These are phyloP conservation scores for Tolypocladium paradoxum DNA, from an alignment of 2,329 filamentous ascomycete species.

Conservation along the genomic window DNA sequence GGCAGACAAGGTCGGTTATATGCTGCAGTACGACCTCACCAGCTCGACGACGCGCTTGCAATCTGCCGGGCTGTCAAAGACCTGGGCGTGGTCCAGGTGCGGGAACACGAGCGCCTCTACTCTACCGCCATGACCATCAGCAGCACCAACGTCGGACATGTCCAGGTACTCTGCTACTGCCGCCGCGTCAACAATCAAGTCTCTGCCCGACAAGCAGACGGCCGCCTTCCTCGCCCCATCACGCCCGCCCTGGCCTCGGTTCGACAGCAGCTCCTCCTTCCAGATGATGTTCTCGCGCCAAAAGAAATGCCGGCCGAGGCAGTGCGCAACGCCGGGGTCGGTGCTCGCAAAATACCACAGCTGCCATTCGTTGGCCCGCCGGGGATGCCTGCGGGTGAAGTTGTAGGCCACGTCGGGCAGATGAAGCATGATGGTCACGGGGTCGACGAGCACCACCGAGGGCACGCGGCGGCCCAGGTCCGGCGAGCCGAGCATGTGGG, in stretches of 20 bases:
- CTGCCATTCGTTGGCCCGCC: constrained; percentile 55
- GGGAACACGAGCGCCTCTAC: constrained; percentile 51
- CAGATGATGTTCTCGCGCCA: constrained; percentile 62
- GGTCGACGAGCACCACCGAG: constrained; percentile 41
- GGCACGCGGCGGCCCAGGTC: constrained; percentile 38
- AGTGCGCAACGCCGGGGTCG: constrained; percentile 56
- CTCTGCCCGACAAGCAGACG: constrained; percentile 46
- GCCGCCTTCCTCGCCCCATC: constrained; percentile 31
- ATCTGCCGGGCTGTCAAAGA: constrained; percentile 33
- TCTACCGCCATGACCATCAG: constrained; percentile 4
- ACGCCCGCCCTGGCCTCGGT: neutral
- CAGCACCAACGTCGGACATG: constrained; percentile 5
- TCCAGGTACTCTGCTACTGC: constrained; percentile 46
- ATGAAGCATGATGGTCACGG: constrained; percentile 57
- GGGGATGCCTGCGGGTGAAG: constrained; percentile 46
- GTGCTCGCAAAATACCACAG: constrained; percentile 61
- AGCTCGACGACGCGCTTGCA: constrained; percentile 18
- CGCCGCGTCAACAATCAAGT: constrained; percentile 54
- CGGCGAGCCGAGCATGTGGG: constrained; percentile 46
- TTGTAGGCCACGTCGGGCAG: constrained; percentile 62
- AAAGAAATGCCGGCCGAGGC: constrained; percentile 56
- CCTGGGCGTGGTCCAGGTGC: constrained; percentile 52
- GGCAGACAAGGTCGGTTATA: neutral
- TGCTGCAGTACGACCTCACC: constrained; percentile 14
- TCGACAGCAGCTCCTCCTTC: constrained; percentile 48